A percentile compares a stretch with the other conserved stretches of the same genome.
Evolutionary conservation across 2,329 filamentous ascomycete genomes (phyloP).

Genomic region (Graphiopsis chlorocephala): DNA sequence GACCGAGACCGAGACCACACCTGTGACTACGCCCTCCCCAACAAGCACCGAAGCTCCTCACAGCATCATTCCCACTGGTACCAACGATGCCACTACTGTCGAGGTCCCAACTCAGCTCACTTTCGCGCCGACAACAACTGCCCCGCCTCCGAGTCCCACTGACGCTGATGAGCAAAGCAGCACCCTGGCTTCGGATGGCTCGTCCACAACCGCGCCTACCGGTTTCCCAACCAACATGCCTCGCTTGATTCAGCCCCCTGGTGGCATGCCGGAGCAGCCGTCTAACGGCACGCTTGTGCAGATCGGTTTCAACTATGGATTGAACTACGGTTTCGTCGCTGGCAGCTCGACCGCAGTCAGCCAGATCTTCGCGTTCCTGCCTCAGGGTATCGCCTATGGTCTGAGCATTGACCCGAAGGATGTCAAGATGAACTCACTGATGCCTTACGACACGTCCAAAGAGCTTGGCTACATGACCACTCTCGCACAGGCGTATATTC

Average conservation of each 20-base stretch:
- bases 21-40: slow-evolving; percentile 18
- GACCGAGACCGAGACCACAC: slow-evolving; percentile 17
- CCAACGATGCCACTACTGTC: slow-evolving; percentile 43
- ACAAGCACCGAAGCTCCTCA: slow-evolving; percentile 33
- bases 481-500: slow-evolving; percentile 56
- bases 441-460: slow-evolving; percentile 70
- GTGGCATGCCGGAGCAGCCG: slow-evolving; percentile 55
- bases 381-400: slow-evolving; percentile 65
- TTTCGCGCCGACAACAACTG: slow-evolving; percentile 40
- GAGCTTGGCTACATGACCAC: slow-evolving; percentile 78
- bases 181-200: slow-evolving; percentile 37
- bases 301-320: slow-evolving; percentile 74
- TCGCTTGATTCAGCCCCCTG: slow-evolving; percentile 69
- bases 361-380: slow-evolving; percentile 81
- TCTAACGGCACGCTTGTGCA: slow-evolving; percentile 66
- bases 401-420: slow-evolving; percentile 51
- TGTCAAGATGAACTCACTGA: slow-evolving; percentile 67
- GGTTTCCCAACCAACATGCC: slow-evolving; percentile 67
- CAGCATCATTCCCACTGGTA: slow-evolving; percentile 48
- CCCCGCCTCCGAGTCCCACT: background rate
- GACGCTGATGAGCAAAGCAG: slow-evolving; percentile 32
- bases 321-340: slow-evolving; percentile 84
- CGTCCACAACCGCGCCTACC: slow-evolving; percentile 45
- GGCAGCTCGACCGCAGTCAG: slow-evolving; percentile 67
- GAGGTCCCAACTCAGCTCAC: slow-evolving; percentile 63